Conservation (phyloP, 805 yeast genomes). For the Kurtzmaniella cleridarum region DNA sequence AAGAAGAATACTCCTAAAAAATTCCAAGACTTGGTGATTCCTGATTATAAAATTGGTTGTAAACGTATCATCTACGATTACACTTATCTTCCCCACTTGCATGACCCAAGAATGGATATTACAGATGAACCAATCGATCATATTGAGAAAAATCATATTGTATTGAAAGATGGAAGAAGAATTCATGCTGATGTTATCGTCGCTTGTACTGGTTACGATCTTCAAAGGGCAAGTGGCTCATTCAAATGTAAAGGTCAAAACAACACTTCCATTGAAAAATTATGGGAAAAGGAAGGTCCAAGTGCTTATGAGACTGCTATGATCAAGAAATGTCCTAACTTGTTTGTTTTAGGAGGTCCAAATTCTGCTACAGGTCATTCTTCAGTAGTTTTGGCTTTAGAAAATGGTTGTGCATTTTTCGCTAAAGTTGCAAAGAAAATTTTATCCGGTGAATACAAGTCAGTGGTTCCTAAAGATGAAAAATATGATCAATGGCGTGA, state of each 20-base stretch:
- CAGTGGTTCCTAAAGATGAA: conserved; percentile 25
- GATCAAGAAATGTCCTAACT: conserved; percentile 29
- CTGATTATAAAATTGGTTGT: conserved; percentile 37
- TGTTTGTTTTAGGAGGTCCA: conserved; percentile 34
- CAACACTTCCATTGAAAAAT: conserved; percentile 14
- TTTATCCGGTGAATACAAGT: conserved; percentile 20
- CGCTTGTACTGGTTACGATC: conserved; percentile 38
- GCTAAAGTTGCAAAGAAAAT: conserved; percentile 19
- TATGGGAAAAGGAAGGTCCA: conserved; percentile 27
- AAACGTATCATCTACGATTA: conserved; percentile 36
- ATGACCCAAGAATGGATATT: conserved; percentile 25
- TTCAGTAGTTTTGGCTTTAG: conserved; percentile 35
- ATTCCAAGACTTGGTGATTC: conserved; percentile 28
- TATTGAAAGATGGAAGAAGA: conserved; percentile 21
- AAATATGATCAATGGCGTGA: conserved; percentile 31
- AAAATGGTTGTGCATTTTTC: conserved; percentile 24
- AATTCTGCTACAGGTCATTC: conserved; percentile 40
- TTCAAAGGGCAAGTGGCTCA: conserved; percentile 13
- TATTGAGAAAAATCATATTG: conserved; percentile 23
- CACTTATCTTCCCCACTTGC: conserved; percentile 27
- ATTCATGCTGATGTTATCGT: conserved; percentile 33
- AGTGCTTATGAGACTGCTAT: conserved; percentile 32
- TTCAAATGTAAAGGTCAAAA: conserved; percentile 21
- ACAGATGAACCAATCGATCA: conserved; percentile 16
- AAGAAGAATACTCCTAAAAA: conserved; percentile 22